Evolutionary conservation across 331 rosid species (phyloP), one percentile per base, ranked within the genome.

Genomic region (Arachis monticola): DNA sequence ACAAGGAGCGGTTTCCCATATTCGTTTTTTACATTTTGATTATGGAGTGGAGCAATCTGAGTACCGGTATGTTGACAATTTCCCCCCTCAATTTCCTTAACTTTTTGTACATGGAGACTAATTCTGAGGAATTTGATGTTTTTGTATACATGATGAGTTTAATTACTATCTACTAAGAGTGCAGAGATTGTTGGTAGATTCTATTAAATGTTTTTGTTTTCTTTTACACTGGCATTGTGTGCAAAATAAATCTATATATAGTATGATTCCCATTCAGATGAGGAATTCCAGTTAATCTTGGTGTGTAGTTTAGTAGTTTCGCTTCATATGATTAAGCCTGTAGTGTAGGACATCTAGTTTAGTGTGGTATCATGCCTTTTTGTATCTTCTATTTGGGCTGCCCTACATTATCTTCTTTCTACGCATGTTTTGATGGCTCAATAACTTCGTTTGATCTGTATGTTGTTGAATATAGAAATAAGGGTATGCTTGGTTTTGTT

Each of bases 21-120:
- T 92, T 85, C 90, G 96, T 41, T 92, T 82, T 82, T 90, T 94
- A 60, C 96, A 90, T 59, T 74, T 83, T 74, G 93, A 79, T 73
- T 70, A 84, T 74, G 99, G 99, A 72, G 84, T 90, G 42, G 91
- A 87, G 61, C 88, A 81, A 80, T 73, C 87, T 1, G 93, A 92
- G 83, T 94, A 88, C 84, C 91, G 97, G 99, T 94, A 92, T 79
- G 89, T 79, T 10, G 14, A 66, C 47, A 40, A 46, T 58, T 67
- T 38, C 41, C 41, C 5, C 41, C 13, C 38, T 42, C 35, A 60
- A 8, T 31, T 75, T 61, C 48, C 27, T 47, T 38, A 38, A 38
- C 41, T 38, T 38, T 38, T 38, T 38, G 41, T 5, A 3, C 46
- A 30, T 44, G 41, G 47, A 14, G 48, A 46, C 8, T 51, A 52